Evolutionary conservation across 1,139 yeast genomes (phyloP).

Genomic region (Scheffersomyces quercinus): DNA sequence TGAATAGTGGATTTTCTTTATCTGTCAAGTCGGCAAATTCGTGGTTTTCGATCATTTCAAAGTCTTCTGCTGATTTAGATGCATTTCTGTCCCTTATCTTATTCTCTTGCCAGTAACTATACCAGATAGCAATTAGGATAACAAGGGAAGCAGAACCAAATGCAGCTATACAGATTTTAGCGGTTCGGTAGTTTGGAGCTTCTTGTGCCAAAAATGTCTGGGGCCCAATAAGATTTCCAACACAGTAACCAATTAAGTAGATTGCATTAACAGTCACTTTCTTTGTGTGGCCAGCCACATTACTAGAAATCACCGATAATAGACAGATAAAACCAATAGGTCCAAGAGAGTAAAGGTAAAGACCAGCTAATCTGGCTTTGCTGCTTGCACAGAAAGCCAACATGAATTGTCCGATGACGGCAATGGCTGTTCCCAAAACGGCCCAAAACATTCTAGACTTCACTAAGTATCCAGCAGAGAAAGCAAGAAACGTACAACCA

Average conservation of each 20-base stretch:
- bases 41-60: conserved; percentile 43
- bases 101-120: conserved; percentile 42
- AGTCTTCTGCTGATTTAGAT: conserved; percentile 16
- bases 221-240: conserved; percentile 73
- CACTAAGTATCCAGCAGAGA: conserved; percentile 5
- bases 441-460: conserved; percentile 42
- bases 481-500: conserved; percentile 37
- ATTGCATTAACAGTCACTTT: conserved; percentile 61
- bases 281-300: conserved; percentile 73
- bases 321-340: conserved; percentile 50
- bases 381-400: conserved; percentile 42
- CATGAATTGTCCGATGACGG: conserved; percentile 45
- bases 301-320: conserved; percentile 51
- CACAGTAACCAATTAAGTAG: conserved; percentile 61
- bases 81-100: conserved; percentile 32
- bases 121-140: conserved; percentile 22
- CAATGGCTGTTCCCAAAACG: conserved; percentile 35
- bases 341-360: conserved; percentile 15
- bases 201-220: conserved; percentile 58
- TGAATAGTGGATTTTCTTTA: conserved; percentile 61
- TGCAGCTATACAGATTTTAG: conserved; percentile 47
- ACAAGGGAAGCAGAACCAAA: conserved; percentile 34
- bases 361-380: conserved; percentile 11
- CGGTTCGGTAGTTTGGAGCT: conserved; percentile 54
- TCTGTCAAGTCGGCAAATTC: conserved; percentile 67